phyloP scores from a whole-genome alignment of 2,329 filamentous ascomycete species.

The Fusarium sp. region DNA sequence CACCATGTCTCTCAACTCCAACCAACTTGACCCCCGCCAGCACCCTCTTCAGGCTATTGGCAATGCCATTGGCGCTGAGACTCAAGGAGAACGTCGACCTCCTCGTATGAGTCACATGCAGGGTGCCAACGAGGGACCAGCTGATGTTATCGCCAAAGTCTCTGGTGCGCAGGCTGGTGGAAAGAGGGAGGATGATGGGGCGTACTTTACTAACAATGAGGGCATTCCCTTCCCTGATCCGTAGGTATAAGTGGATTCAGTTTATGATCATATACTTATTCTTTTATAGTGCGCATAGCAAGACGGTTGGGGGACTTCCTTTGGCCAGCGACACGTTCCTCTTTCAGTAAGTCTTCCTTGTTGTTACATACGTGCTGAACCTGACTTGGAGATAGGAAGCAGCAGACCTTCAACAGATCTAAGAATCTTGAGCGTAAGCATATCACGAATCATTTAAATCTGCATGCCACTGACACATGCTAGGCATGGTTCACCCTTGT shows the following conservation, averaged over 20 bases:
- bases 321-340: conserved; percentile 5
- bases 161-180: neutral
- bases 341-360: neutral
- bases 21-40: conserved; percentile 9
- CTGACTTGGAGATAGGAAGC: neutral
- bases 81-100: neutral
- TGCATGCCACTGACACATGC: neutral
- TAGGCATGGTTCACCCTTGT: conserved; percentile 4
- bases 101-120: neutral
- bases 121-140: neutral
- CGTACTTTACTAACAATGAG: conserved; percentile 12
- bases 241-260: neutral
- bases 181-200: conserved; percentile 2
- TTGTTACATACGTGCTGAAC: neutral
- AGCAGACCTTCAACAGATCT: conserved; percentile 12
- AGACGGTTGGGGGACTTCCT: neutral
- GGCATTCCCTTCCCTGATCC: conserved; percentile 2
- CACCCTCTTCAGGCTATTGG: conserved; percentile 4
- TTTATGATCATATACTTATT: neutral
- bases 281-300: neutral
- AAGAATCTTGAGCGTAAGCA: conserved; percentile 6
- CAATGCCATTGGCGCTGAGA: neutral
- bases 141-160: conserved; percentile 7
- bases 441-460: no score
- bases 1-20: conserved; percentile 16